Evolutionary conservation across 176 grass and related monocot species (phyloP), one percentile per base, ranked within the genome.

Genomic region (Aegilops umbellulata): DNA sequence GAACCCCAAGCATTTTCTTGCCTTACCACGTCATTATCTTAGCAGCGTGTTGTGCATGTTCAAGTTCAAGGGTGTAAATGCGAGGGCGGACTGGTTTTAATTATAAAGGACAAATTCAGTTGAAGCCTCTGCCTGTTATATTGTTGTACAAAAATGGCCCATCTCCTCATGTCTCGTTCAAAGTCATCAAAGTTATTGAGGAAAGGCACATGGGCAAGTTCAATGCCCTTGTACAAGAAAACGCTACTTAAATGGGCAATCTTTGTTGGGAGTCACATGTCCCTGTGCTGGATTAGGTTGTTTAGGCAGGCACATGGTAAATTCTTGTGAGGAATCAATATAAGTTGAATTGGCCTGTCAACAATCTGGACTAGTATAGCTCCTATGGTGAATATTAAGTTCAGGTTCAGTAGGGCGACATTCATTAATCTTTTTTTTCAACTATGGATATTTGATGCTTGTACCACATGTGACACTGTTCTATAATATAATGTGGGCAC

Each of bases 111-210:
- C 14, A 85, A 5, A 55, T 62, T n/a, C 55, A 57, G 69, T 61
- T 81, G 27, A 23, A 76, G 63, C 14, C 12, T 25, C 24, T 80
- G 49, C 51, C 5, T 58, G 42, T 63, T 24, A 60, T 79, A 66
- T 19, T 80, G n/a, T 84, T 46, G 49, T 55, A 62, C 36, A 22
- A 36, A 36, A 60, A 23, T 1, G 22, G 26, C 25, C 47, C 80
- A 22, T 69, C 5, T 24, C 36, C 80, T 80, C 22, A 35, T 73
- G 67, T 60, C 57, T 80, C 22, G 47, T 75, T 51, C 10, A 69
- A 80, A 76, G 69, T 80, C 26, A 80, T 12, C 26, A 69, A 38
- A 69, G 36, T 91, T 87, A 80, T 77, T 62, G 44, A 67, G 67
- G 60, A 76, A 65, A 87, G 68, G 30, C 38, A 31, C 29, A 69